Base-by-base conservation (phyloP, 169 alveolate genomes). In the Plasmodium gallinaceum region DNA sequence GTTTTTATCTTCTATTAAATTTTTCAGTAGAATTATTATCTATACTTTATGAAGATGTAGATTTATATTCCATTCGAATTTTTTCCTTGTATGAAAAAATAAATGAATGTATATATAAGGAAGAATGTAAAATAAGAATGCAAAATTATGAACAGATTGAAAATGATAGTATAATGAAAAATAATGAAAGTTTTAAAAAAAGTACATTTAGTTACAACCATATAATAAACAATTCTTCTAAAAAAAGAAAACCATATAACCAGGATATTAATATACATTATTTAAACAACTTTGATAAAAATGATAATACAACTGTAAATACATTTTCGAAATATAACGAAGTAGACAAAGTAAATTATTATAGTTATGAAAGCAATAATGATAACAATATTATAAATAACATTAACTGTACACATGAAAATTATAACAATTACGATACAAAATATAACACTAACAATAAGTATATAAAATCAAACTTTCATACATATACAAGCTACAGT, bases 1-100 rank as follows among this genome's bases (percentile, higher is more conserved):
- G 78, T 37, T 78, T 78, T 37, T 78, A 78, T 58, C 89, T 78
- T 78, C 14, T 78, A 12, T 43, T 78, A 51, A 78, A 51, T 51
- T 78, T 78, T 32, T 78, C 89, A 7, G 42, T 78, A 7, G 89
- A 78, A 78, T 48, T 78, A 32, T 26, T 78, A 10, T 54, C 89
- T 22, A 64, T 51, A 6, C 61, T 78, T 10, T 78, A 78, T 43
- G 89, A 78, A 69, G 37, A 78, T 51, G 7, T 62, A 10, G 89
- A 78, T 57, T 65, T 65, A 24, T 78, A 78, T 20, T 78, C 89
- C 42, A 24, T 64, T 4, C 80, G 64, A 22, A 78, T 78, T 64
- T 78, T 78, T 37, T 54, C 60, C 54, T 20, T 78, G 32, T 78
- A 78, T 57, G 60, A 57, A 10, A 26, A 65, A 32, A n/a, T 78